These are phyloP conservation scores for Microcos paniculata DNA, from an alignment of 345 rosid genomes.

Conservation along the genomic window DNA sequence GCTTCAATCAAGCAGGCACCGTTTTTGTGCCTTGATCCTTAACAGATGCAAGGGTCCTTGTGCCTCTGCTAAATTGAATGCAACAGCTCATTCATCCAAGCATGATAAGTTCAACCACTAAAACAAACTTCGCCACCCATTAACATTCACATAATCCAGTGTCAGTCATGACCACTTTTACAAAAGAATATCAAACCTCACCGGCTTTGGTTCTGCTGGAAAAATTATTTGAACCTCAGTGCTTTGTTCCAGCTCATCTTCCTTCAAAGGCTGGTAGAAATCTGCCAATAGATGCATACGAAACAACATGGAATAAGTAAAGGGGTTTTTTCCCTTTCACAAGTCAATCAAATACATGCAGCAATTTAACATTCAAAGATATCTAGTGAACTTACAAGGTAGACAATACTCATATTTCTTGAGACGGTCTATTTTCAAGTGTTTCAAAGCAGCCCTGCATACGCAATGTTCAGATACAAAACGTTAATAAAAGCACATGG, in stretches of 20 bases:
- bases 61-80: not conserved
- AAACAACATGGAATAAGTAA: slow-evolving; percentile 1
- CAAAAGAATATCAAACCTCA: slow-evolving; percentile 30
- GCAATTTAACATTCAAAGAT: slow-evolving; percentile 1
- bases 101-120: not conserved
- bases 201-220: slow-evolving; percentile 83
- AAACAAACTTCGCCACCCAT: not conserved
- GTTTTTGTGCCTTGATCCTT: not conserved
- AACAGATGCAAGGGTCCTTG: not conserved
- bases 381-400: slow-evolving; percentile 77
- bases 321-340: not conserved
- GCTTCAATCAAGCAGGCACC: not conserved
- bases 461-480: slow-evolving; percentile 20
- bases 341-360: not conserved
- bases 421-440: slow-evolving; percentile 78
- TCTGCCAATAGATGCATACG: slow-evolving; percentile 40
- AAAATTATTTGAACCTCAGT: slow-evolving; percentile 80
- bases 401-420: slow-evolving; percentile 93
- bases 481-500: not conserved
- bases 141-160: slow-evolving; percentile 17
- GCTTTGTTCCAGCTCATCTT: slow-evolving; percentile 84
- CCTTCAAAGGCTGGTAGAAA: slow-evolving; percentile 84
- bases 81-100: not conserved
- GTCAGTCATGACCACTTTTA: not conserved
- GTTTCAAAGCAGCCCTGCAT: slow-evolving; percentile 87